Evolutionary conservation across 139 green algal species (phyloP), one percentile per base, ranked within the genome.

Genomic region (Edaphochlamys debaryana): DNA sequence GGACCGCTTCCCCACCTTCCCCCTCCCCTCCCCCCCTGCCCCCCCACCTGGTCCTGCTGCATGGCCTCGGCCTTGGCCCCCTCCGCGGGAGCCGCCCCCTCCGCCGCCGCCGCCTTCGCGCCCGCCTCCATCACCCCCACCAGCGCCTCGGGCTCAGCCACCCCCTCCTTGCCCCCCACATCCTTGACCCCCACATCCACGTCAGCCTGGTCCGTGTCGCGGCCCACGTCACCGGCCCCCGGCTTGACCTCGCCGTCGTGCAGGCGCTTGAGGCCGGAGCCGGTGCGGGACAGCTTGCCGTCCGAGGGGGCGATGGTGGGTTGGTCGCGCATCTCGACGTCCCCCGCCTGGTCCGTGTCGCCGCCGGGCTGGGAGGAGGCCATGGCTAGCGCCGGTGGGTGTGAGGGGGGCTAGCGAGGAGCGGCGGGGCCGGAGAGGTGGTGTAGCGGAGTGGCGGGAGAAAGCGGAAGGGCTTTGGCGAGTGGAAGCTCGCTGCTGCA

Each of bases 191-290:
- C n/a, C n/a, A n/a, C n/a, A n/a, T 34, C 8, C 20, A 36, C 34
- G 38, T 69, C 73, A 6, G 60, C 29, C 29, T 15, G 34, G 45
- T 9, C 13, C 11, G 45, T 13, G 45, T 13, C 45, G 45, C 11
- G 45, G 17, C 37, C n/a, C n/a, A n/a, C n/a, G n/a, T n/a, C n/a
- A n/a, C n/a, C n/a, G n/a, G n/a, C n/a, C n/a, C n/a, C n/a, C n/a
- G n/a, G 56, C 75, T 81, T 81, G 7, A 63, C 60, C 42, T 81
- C 75, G 38, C 75, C 75, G 32, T 34, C 38, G 42, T 81, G 75
- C 1, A 81, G 75, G 37, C 75, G 75, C 60, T 81, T 81, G 13
- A 81, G 60, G 22, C 75, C 75, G 1, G 75, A 81, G 0, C 17
- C 40, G 17, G 75, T 81, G 60, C 75, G 75, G 29, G 54, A 30